Conservation (phyloP, 1,139 yeast species). For the Hansenula sp. region DNA sequence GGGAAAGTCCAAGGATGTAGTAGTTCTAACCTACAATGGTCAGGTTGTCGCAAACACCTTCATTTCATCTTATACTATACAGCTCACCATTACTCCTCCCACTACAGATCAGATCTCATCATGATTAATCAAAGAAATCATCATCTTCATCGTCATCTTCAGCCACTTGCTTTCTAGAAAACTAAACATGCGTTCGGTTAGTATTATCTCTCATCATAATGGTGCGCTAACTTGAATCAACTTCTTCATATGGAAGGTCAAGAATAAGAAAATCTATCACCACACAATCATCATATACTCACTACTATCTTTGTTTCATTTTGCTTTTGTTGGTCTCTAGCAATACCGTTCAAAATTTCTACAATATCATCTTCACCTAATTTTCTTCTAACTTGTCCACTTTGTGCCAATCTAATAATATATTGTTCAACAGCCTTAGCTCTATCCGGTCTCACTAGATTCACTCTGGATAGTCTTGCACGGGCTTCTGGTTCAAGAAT, state of each 20-base stretch:
- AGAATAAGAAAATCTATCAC: no score
- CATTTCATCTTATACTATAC: no score
- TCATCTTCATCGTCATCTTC: constrained; percentile 33
- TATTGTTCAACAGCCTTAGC: constrained; percentile 89
- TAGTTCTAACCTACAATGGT: no score
- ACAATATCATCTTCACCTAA: constrained; percentile 79
- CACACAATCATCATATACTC: constrained; percentile 25
- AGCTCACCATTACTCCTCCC: no score
- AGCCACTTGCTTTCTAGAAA: constrained; percentile 37
- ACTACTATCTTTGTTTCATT: constrained; percentile 57
- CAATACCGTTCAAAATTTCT: constrained; percentile 74
- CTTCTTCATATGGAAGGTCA: background rate
- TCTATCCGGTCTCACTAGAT: constrained; percentile 87
- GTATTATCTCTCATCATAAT: no score
- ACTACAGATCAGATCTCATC: background rate
- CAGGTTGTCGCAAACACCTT: no score
- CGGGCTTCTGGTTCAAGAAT: constrained; percentile 78
- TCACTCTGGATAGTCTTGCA: constrained; percentile 81
- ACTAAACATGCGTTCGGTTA: constrained; percentile 11
- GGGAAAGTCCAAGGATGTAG: no score
- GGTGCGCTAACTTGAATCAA: no score
- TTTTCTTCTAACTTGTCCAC: constrained; percentile 74
- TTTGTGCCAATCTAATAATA: constrained; percentile 64
- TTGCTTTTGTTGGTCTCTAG: constrained; percentile 69
- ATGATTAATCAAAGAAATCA: constrained; percentile 35